Evolutionary conservation across 2,329 filamentous ascomycete genomes (phyloP), one percentile per base, ranked within the genome.

Genomic region (Akanthomyces dipterigenus): DNA sequence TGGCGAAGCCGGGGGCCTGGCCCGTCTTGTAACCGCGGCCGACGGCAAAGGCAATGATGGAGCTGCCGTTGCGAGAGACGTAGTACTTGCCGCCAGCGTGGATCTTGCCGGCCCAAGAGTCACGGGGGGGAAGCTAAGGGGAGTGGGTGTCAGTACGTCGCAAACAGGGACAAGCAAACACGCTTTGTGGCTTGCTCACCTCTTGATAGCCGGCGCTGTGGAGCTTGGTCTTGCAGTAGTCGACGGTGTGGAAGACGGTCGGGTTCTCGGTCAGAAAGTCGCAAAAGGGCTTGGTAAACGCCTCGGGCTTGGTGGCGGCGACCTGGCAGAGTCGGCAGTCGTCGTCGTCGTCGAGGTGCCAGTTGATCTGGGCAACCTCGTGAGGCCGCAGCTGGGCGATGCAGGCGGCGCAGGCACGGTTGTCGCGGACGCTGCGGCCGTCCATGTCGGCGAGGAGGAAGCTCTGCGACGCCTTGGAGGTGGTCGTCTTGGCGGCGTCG

Each of bases 201-300:
- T 86, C 87, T 63, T 81, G 82, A 75, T 90, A 99, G 49, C 91
- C 93, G 42, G 85, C 80, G 43, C 84, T 81, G 64, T 82, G 79
- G 53, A 97, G 82, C 69, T 92, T 87, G 62, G 81, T 79, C 69
- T 88, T 86, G 72, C 96, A 91, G 67, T 91, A 85, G 62, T 86
- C 83, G 31, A 97, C 92, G 1, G 91, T 86, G 70, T 99, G 95
- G 74, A 96, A 99, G 51, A 97, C 85, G 9, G 95, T 98, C 0
- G 95, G 95, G 71, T 97, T 96, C 64, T 89, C 83, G 49, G 87
- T 89, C 78, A 98, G 83, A 72, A 97, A 98, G 57, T 91, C 83
- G 72, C 89, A 88, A 73, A 96, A 97, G 1, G 92, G 91, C 75
- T 91, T 81, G 9, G 90, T 89, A 73, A 92, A 96, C 63, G 80